Conservation (phyloP, 352 stramenopile species). For the Phytopythium boreale region DNA sequence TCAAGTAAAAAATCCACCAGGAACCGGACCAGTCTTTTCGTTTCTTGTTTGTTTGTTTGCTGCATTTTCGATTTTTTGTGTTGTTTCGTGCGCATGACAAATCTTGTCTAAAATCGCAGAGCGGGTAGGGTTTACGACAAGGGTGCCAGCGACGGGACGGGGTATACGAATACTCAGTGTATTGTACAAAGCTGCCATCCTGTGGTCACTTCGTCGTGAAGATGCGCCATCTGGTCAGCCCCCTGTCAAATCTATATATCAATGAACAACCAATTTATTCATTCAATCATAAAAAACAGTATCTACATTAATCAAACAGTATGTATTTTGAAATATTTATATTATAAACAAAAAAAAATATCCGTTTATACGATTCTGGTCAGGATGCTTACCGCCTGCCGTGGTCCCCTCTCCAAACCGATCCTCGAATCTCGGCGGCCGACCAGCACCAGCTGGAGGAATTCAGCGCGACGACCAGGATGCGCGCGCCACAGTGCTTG, state of each 20-base stretch:
- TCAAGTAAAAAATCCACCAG: background rate
- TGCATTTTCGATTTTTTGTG: background rate
- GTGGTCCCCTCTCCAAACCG: background rate
- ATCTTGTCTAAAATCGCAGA: too few species aligned
- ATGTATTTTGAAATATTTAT: too few species aligned
- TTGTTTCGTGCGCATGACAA: too few species aligned
- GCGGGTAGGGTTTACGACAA: background rate
- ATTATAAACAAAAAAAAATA: background rate
- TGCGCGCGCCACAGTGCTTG: background rate
- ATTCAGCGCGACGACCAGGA: slow-evolving; percentile 3
- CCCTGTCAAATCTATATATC: background rate
- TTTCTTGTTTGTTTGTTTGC: background rate
- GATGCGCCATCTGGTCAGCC: background rate
- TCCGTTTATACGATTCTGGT: background rate
- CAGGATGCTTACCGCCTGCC: background rate
- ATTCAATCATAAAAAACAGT: background rate
- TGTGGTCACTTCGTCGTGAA: background rate
- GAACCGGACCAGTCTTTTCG: background rate
- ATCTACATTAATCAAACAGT: too few species aligned
- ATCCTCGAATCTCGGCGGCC: background rate
- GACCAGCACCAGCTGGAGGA: background rate
- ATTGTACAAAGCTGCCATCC: background rate
- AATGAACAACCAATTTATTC: background rate
- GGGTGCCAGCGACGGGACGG: background rate
- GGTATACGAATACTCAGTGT: background rate